Evolutionary conservation across 371 early-diverging fungal genomes (phyloP).

Genomic region (Zopfochytrium polystomum): DNA sequence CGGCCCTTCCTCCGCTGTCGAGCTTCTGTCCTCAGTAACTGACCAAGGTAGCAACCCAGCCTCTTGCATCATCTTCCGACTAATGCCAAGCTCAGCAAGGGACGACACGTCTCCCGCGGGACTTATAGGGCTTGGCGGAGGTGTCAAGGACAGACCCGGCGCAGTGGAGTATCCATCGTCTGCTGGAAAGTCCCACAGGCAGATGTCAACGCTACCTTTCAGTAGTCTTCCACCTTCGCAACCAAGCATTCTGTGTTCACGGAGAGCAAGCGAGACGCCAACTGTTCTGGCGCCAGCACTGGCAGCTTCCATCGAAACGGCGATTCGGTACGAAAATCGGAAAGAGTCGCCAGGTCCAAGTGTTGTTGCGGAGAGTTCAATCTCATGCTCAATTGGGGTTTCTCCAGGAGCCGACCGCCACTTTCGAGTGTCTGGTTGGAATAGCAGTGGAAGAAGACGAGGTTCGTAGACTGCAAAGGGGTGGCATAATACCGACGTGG

Average conservation of each 20-base stretch:
- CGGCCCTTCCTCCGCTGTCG: too few relatives aligned
- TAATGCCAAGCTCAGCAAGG: too few relatives aligned
- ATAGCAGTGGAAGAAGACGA: conserved; percentile 36
- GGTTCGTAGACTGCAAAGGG: conserved; percentile 47
- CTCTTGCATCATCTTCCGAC: too few relatives aligned
- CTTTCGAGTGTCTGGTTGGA: conserved; percentile 41
- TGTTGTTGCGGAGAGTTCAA: conserved; percentile 38
- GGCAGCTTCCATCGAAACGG: conserved; percentile 37
- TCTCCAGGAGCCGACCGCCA: conserved; percentile 47
- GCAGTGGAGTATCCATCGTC: too few relatives aligned
- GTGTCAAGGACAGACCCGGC: too few relatives aligned
- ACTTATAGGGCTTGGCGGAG: too few relatives aligned
- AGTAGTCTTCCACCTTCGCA: too few relatives aligned
- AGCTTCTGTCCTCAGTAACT: too few relatives aligned
- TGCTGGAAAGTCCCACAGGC: too few relatives aligned
- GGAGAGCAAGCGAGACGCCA: conserved; percentile 30
- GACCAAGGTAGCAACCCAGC: too few relatives aligned
- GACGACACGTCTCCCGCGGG: too few relatives aligned
- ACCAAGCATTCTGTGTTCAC: conserved; percentile 43
- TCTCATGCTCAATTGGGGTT: conserved; percentile 46
- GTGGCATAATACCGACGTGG: conserved; percentile 6
- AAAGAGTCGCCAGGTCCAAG: conserved; percentile 45
- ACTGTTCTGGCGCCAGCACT: conserved; percentile 38
- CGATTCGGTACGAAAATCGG: conserved; percentile 40
- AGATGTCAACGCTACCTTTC: too few relatives aligned